A percentile compares a stretch with the other conserved stretches of the same genome.
phyloP scores from a whole-genome alignment of 257 asterid genomes.

The Scutellaria baicalensis region DNA sequence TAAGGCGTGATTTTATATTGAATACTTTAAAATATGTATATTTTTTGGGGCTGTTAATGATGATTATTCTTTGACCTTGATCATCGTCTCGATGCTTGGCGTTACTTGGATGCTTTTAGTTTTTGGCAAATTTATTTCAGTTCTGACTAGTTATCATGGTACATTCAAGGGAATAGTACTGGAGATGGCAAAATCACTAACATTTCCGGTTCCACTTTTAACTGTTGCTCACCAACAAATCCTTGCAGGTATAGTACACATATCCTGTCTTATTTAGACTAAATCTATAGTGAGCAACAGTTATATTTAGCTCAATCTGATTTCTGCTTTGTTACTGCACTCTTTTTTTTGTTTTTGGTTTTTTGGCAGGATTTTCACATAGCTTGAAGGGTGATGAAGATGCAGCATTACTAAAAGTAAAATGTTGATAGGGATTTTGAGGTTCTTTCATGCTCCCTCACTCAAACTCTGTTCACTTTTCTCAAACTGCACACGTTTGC shows the following conservation, averaged over 20 bases:
- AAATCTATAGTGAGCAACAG: background rate
- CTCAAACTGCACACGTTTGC: constrained; percentile 15
- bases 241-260: constrained; percentile 60
- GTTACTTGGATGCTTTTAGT: background rate
- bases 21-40: too few relatives aligned
- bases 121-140: background rate
- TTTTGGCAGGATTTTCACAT: constrained; percentile 53
- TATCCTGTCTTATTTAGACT: background rate
- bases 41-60: too few relatives aligned
- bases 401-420: constrained; percentile 56
- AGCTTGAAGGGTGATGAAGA: constrained; percentile 36
- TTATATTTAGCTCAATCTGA: constrained; percentile 1
- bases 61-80: background rate
- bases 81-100: background rate
- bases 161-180: constrained; percentile 53
- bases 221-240: constrained; percentile 90
- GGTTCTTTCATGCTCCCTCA: constrained; percentile 11
- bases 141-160: constrained; percentile 17
- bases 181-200: constrained; percentile 64
- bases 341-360: background rate
- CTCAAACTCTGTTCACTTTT: background rate
- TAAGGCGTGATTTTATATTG: background rate
- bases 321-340: constrained; percentile 3
- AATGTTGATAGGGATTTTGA: constrained; percentile 1
- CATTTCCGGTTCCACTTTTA: constrained; percentile 75